A percentile compares a stretch with the other conserved stretches of the same genome.
Conservation (phyloP, 345 rosid species). For the Schrenkiella parvula region DNA sequence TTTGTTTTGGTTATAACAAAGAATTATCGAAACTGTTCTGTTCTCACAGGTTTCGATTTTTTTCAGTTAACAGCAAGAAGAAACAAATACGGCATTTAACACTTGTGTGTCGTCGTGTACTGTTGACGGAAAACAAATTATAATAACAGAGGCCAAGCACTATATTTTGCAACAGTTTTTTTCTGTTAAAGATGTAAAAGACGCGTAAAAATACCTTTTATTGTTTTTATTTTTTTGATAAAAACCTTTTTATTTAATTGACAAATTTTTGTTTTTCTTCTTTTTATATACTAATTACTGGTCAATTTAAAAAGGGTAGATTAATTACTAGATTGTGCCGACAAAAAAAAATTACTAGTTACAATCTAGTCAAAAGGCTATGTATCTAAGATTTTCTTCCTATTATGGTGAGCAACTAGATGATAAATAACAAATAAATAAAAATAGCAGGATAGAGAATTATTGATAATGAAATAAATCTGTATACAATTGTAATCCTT, state of each 20-base stretch:
- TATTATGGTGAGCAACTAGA: neutral
- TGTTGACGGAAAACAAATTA: neutral
- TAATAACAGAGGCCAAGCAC: no score
- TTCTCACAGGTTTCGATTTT: neutral
- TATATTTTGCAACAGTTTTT: neutral
- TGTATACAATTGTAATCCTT: neutral
- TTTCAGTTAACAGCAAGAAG: neutral
- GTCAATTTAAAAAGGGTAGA: neutral
- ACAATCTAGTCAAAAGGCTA: neutral
- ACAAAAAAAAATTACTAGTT: no score
- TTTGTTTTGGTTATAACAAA: neutral
- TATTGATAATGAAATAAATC: neutral
- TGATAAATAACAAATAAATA: neutral
- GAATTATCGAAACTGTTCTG: neutral
- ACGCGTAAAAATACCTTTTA: no score
- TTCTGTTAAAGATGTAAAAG: neutral
- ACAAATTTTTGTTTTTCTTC: neutral
- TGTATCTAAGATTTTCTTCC: neutral
- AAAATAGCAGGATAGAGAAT: neutral
- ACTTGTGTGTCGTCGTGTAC: neutral
- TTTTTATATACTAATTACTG: neutral
- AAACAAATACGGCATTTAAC: neutral
- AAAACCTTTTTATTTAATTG: no score
- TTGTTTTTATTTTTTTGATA: no score
- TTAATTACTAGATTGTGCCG: no score